phyloP scores from a whole-genome alignment of 2,329 filamentous ascomycete species.

The Fusarium chlamydosporum region DNA sequence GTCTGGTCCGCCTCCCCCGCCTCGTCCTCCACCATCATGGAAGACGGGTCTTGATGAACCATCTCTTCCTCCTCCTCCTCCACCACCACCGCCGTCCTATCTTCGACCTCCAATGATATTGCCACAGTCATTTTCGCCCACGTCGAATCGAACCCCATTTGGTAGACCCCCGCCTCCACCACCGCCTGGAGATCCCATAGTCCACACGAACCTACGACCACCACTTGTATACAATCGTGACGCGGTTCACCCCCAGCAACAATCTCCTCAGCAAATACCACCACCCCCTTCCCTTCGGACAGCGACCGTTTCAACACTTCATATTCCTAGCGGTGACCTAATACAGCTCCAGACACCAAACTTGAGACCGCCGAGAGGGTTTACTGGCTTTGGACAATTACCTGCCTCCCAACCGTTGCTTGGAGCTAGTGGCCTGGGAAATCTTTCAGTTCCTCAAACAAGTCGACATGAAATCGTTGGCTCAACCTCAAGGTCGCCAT shows the following conservation, averaged over 20 bases:
- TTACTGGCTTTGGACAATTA: constrained; percentile 10
- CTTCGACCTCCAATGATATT: constrained; percentile 25
- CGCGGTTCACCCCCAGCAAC: constrained; percentile 20
- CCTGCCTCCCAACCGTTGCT: constrained; percentile 5
- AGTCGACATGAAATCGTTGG: constrained; percentile 15
- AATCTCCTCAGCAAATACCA: constrained; percentile 3
- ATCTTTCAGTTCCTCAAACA: constrained; percentile 1
- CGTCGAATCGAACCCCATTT: constrained; percentile 14
- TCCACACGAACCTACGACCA: constrained; percentile 34
- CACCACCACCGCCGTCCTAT: constrained; percentile 7
- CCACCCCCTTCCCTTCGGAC: constrained; percentile 23
- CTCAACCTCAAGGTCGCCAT: constrained; percentile 37
- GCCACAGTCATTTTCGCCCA: constrained; percentile 15
- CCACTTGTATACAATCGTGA: constrained; percentile 18
- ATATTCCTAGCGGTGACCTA: neutral
- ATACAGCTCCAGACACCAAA: constrained; percentile 3
- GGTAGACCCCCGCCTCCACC: constrained; percentile 26
- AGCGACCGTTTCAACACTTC: neutral
- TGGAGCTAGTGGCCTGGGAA: constrained; percentile 2
- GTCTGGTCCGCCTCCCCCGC: constrained; percentile 42
- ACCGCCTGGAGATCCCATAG: constrained; percentile 19
- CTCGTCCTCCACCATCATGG: constrained; percentile 29
- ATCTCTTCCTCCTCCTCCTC: constrained; percentile 9
- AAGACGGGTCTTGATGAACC: constrained; percentile 16
- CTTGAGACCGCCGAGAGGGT: constrained; percentile 14